Conservation (phyloP, 768 basidiomycete genomes). For the Pleurotus ostreatus region DNA sequence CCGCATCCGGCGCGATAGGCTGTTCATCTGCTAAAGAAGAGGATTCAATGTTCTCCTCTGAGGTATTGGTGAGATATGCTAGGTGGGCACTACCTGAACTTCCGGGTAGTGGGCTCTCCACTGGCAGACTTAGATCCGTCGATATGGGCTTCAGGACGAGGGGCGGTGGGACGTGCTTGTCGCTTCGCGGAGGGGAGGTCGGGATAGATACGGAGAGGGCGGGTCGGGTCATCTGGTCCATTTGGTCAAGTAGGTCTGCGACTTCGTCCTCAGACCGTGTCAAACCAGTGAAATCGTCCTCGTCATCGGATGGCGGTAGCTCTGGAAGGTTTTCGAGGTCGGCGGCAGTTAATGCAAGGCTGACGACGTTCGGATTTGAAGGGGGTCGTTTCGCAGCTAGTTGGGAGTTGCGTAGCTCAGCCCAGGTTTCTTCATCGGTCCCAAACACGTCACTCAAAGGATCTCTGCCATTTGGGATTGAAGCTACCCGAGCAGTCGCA, state of each 20-base stretch:
- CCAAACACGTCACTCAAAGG: constrained; percentile 63
- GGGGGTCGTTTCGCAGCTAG: constrained; percentile 19
- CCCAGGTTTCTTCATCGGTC: constrained; percentile 62
- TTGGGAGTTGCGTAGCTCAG: constrained; percentile 40
- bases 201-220: constrained; percentile 33
- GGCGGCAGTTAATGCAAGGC: constrained; percentile 48
- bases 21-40: constrained; percentile 10
- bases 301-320: constrained; percentile 17
- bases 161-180: constrained; percentile 55
- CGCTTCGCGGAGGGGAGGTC: constrained; percentile 28
- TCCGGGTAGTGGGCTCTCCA: constrained; percentile 31
- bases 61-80: constrained; percentile 41
- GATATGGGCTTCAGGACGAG: constrained; percentile 40
- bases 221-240: constrained; percentile 39
- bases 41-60: constrained; percentile 13
- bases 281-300: constrained; percentile 25
- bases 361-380: constrained; percentile 43
- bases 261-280: constrained; percentile 38
- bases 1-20: constrained; percentile 11
- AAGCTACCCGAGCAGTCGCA: constrained; percentile 33
- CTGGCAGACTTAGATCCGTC: constrained; percentile 27
- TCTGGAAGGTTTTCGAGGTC: constrained; percentile 27
- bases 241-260: constrained; percentile 33
- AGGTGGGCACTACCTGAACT: constrained; percentile 34
- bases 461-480: constrained; percentile 33